Base-by-base conservation (phyloP, 2,329 filamentous ascomycete species). In the Sporothrix sp. region DNA sequence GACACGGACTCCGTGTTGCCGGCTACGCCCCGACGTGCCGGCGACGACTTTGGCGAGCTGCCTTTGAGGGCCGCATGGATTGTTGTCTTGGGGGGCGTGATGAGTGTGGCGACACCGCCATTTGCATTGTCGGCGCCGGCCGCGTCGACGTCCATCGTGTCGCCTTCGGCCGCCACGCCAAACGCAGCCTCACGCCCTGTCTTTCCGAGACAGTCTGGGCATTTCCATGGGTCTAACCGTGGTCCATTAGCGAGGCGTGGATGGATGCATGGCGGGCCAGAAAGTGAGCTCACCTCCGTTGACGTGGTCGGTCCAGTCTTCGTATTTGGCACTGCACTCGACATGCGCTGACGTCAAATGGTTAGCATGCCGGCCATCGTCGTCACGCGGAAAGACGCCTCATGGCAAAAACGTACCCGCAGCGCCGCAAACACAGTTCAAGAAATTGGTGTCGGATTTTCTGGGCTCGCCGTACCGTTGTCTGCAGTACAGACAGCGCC, bases 1-100 rank as follows among this genome's bases (percentile, higher is more conserved):
- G 86, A 89, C 65, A 87, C 84, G 14, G 85, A 86, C 54, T 82
- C 81, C 14, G 82, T 76, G 23, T 53, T 52, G 54, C 79, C 82
- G 54, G 78, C 72, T 7, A 74, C 68, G 36, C 82, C 82, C 52
- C 79, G 75, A 50, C 82, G 70, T 63, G 91, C 85, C 61, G 81
- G 77, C 57, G 84, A 76, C 54, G 86, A 70, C 59, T 82, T 82
- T 21, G 82, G 79, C 25, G 79, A 76, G 20, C 79, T 81, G 23
- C 78, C 75, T 54, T 78, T 74, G 54, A 78, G 59, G 7, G 64
- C 61, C 10, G 30, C 43, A 18, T 36, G 43, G 10, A 45, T 45
- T 11, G 73, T 20, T 7, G 30, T 21, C 1, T 20, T 35, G 3
- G 51, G 30, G 1, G 30, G 20, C 4, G 48, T 42, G 11, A 21